These are phyloP conservation scores for Tetrapyrgos nigripes DNA, from an alignment of 1,284 basidiomycete genomes.

Conservation along the genomic window DNA sequence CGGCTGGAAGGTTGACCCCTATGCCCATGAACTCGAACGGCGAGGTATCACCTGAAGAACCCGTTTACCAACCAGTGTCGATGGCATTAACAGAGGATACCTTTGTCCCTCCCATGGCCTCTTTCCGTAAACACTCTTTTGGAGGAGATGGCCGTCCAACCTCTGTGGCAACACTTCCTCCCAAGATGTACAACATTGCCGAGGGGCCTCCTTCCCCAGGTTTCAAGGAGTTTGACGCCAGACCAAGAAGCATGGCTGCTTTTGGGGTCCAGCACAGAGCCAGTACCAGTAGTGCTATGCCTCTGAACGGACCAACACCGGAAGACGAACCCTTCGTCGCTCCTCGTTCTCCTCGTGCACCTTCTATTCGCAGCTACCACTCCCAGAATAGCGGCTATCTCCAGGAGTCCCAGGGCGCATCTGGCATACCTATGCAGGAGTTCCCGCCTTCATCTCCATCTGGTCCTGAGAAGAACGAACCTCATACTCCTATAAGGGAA, in stretches of 20 bases:
- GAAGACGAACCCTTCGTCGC: slow-evolving; percentile 9
- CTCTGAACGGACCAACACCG: neutral
- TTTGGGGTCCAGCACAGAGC: neutral
- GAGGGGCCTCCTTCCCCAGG: slow-evolving; percentile 17
- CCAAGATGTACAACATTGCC: slow-evolving; percentile 15
- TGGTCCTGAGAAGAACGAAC: neutral
- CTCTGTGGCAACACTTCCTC: slow-evolving; percentile 24
- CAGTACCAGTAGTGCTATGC: slow-evolving; percentile 8
- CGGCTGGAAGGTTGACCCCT: slow-evolving; percentile 52
- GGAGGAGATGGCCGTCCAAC: slow-evolving; percentile 30
- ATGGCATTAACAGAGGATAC: slow-evolving; percentile 80
- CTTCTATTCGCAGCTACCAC: slow-evolving; percentile 1
- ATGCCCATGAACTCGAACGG: slow-evolving; percentile 49
- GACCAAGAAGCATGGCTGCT: slow-evolving; percentile 38
- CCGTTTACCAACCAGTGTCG: slow-evolving; percentile 70
- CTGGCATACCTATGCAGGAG: neutral
- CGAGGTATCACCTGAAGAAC: slow-evolving; percentile 34
- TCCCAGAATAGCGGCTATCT: neutral
- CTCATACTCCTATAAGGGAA: neutral
- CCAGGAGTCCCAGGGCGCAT: neutral
- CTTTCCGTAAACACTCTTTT: slow-evolving; percentile 57
- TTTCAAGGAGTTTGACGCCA: slow-evolving; percentile 28
- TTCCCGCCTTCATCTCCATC: neutral
- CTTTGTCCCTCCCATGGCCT: slow-evolving; percentile 68
- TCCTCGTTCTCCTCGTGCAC: slow-evolving; percentile 6